Percentiles rank a stretch among this genome's conserved stretches.
phyloP scores from a whole-genome alignment of 768 basidiomycete genomes.

The Suillus hirtellus region DNA sequence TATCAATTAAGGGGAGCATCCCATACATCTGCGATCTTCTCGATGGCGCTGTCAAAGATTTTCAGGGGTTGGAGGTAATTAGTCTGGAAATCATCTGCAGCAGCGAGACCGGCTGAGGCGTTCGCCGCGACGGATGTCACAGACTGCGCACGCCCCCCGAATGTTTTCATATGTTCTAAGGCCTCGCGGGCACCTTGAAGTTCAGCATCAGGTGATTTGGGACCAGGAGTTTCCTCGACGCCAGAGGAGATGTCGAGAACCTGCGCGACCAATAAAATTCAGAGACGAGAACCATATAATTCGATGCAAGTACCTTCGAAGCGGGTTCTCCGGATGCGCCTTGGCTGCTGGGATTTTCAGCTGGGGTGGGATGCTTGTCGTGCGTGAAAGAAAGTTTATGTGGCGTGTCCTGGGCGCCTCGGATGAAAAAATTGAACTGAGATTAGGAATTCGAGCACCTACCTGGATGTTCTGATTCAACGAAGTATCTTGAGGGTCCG shows the following conservation, averaged over 20 bases:
- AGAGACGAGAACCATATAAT: not conserved
- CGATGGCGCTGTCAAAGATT: not conserved
- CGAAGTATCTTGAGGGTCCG: not conserved
- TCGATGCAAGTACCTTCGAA: not conserved
- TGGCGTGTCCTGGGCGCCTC: not conserved
- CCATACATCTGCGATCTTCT: not conserved
- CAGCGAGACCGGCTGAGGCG: not conserved
- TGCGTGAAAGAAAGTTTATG: no score
- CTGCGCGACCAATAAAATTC: not conserved
- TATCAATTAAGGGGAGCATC: not conserved
- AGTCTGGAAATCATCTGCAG: not conserved
- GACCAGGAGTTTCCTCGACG: not conserved
- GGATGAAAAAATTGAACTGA: not conserved
- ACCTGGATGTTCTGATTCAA: not conserved
- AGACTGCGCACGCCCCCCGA: not conserved
- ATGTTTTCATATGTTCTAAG: not conserved
- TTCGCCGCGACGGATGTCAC: not conserved
- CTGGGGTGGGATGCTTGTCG: no score
- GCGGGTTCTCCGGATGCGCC: not conserved
- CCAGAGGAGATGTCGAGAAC: not conserved
- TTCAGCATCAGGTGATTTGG: not conserved
- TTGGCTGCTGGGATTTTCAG: not conserved
- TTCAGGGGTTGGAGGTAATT: slow-evolving; percentile 9
- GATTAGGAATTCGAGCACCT: not conserved
- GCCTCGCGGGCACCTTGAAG: not conserved